Evolutionary conservation across 768 basidiomycete genomes (phyloP).

Genomic region (Scleroderma bovista): DNA sequence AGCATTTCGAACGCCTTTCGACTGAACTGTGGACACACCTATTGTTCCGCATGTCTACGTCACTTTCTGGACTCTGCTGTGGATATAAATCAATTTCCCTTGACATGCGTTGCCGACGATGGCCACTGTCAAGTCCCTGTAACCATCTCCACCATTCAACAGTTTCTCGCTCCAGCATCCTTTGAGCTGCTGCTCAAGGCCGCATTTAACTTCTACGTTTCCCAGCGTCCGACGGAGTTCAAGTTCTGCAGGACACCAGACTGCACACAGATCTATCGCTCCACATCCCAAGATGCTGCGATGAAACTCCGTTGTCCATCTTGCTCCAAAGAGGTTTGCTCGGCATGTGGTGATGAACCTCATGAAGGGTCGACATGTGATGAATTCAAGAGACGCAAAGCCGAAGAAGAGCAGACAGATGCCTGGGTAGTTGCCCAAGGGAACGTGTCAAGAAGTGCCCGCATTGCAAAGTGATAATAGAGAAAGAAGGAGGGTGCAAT

Average conservation of each 20-base stretch:
- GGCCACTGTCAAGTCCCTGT: constrained; percentile 51
- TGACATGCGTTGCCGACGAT: constrained; percentile 65
- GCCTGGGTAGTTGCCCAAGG: constrained; percentile 53
- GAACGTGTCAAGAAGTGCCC: constrained; percentile 67
- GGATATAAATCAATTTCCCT: constrained; percentile 55
- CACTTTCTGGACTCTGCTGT: constrained; percentile 53
- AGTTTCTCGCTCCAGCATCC: constrained; percentile 43
- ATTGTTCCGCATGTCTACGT: constrained; percentile 57
- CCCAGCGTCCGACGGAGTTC: constrained; percentile 53
- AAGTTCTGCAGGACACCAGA: constrained; percentile 76
- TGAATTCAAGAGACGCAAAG: constrained; percentile 29
- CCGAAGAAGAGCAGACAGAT: constrained; percentile 42
- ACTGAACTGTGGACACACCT: constrained; percentile 59
- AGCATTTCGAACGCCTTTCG: constrained; percentile 36
- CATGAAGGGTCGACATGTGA: constrained; percentile 63
- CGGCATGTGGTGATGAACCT: constrained; percentile 46
- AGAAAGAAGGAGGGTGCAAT: constrained; percentile 70
- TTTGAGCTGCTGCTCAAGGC: constrained; percentile 52
- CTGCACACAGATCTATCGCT: constrained; percentile 68
- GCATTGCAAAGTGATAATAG: constrained; percentile 60
- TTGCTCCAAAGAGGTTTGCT: constrained; percentile 61
- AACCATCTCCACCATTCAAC: constrained; percentile 46
- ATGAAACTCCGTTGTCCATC: constrained; percentile 54
- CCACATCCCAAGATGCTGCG: constrained; percentile 35
- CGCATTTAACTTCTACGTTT: constrained; percentile 53